A percentile compares a stretch with the other conserved stretches of the same genome.
These are phyloP conservation scores for Sporothrix curviconia DNA, from an alignment of 2,329 filamentous ascomycete species.

Conservation along the genomic window DNA sequence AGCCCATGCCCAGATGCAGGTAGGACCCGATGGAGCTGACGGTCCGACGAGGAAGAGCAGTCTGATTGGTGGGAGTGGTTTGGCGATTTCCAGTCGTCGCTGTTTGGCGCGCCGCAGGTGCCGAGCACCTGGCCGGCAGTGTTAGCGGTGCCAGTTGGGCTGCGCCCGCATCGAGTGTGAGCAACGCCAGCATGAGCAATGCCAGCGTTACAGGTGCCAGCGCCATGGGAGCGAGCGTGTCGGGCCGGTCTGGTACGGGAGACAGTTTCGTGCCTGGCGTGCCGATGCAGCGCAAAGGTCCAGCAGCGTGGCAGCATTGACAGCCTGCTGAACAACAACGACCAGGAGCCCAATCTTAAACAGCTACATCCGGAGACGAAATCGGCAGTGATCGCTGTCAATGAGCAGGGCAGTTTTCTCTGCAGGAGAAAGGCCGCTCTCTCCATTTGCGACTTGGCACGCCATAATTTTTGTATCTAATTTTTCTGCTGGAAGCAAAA, in stretches of 20 bases:
- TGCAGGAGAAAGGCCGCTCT: too few species aligned
- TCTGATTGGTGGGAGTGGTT: slow-evolving; percentile 21
- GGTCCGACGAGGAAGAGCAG: slow-evolving; percentile 9
- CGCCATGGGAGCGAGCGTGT: background rate
- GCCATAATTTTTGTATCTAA: too few species aligned
- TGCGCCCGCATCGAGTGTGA: too few species aligned
- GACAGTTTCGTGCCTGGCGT: background rate
- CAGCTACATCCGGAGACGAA: slow-evolving; percentile 9
- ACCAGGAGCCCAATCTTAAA: slow-evolving; percentile 15
- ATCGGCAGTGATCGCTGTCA: too few species aligned
- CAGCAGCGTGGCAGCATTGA: slow-evolving; percentile 19
- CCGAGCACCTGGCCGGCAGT: slow-evolving; percentile 7
- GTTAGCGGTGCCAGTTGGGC: background rate
- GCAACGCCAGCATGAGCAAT: too few species aligned
- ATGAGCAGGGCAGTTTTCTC: too few species aligned
- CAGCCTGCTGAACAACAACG: slow-evolving; percentile 18
- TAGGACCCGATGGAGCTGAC: slow-evolving; percentile 9
- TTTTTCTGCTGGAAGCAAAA: background rate
- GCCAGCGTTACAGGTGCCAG: background rate
- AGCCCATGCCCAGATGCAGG: background rate
- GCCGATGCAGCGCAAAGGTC: background rate
- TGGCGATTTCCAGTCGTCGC: slow-evolving; percentile 7
- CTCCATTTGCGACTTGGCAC: too few species aligned
- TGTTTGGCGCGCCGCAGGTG: slow-evolving; percentile 1
- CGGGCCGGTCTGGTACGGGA: background rate